Evolutionary conservation across 371 early-diverging fungal genomes (phyloP), one percentile per base, ranked within the genome.

Genomic region (Circinella umbellata): DNA sequence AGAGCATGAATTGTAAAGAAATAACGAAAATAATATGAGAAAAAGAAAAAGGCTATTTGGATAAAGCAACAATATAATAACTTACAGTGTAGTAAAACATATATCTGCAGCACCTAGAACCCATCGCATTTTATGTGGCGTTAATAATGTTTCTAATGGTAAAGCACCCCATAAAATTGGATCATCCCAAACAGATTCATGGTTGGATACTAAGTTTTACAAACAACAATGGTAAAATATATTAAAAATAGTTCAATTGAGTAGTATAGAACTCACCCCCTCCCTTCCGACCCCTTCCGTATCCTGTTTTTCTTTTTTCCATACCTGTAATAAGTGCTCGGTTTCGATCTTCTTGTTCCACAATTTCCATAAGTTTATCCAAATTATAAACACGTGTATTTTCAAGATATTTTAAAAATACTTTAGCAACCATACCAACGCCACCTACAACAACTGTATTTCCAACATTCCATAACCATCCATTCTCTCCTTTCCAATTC

Each of bases 71-170:
- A 42, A 42, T 42, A 42, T 9, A 42, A 9, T 1, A 42, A 54
- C 85, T 76, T 83, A 88, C 87, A 87, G 77, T 68, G 88, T 91
- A 15, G 86, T 90, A 80, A 89, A 95, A 64, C 94, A 91, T 14
- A 95, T 89, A 67, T 96, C 96, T 64, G 89, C 91, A 5, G 96
- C 96, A 18, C 95, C 94, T 34, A 95, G 76, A 3, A 92, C 90
- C 94, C 95, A 95, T 18, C 96, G 88, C 84, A 91, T 84, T 38
- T 72, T 87, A 57, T 67, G 76, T 57, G 77, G 79, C 34, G 85
- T 78, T 18, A 84, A 74, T 54, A 85, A 70, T 3, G 80, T 81
- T 14, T 76, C 80, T 68, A 80, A 61, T 10, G 93, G 93, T 63
- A 93, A 71, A 0, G 86, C 76, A 15, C 94, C 94, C 94, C 94